Evolutionary conservation across 176 grass and related monocot genomes (phyloP).

Genomic region (Bothriochloa decipiens): DNA sequence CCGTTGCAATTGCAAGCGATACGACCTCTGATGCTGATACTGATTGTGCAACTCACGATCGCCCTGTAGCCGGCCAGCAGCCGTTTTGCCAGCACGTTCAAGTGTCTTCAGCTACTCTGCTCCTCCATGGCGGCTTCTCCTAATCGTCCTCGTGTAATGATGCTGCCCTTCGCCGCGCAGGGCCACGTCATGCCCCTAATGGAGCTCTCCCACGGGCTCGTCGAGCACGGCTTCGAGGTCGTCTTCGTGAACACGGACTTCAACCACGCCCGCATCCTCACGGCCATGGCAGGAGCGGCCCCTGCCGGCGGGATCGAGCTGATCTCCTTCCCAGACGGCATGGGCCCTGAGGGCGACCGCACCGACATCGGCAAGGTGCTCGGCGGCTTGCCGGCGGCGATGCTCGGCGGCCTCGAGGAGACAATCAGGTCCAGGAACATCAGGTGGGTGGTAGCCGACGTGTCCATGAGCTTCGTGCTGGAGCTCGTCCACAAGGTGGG

Average conservation of each 20-base stretch:
- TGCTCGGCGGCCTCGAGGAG: neutral
- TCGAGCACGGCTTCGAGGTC: conserved; percentile 54
- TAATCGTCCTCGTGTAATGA: conserved; percentile 49
- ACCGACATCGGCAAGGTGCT: neutral
- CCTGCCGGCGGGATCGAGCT: neutral
- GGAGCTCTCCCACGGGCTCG: conserved; percentile 56
- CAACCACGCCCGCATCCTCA: conserved; percentile 51
- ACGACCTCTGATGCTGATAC: no score
- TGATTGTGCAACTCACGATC: no score
- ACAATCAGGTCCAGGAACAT: neutral
- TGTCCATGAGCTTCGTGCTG: neutral
- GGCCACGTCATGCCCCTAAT: conserved; percentile 74
- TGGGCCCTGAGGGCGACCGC: neutral
- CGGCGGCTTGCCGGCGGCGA: neutral
- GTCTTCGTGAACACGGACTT: conserved; percentile 72
- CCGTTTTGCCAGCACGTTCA: no score
- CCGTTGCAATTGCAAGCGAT: no score
- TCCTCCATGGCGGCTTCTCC: conserved; percentile 36
- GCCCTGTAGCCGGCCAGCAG: no score
- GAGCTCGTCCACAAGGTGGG: conserved; percentile 26
- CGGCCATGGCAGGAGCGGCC: neutral
- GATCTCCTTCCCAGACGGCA: conserved; percentile 25
- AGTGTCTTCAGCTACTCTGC: neutral
- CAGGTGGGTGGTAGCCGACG: conserved; percentile 20
- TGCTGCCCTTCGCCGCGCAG: conserved; percentile 61